Conservation (phyloP, 768 basidiomycete genomes). For the Rhodosporidiobolus sp. region DNA sequence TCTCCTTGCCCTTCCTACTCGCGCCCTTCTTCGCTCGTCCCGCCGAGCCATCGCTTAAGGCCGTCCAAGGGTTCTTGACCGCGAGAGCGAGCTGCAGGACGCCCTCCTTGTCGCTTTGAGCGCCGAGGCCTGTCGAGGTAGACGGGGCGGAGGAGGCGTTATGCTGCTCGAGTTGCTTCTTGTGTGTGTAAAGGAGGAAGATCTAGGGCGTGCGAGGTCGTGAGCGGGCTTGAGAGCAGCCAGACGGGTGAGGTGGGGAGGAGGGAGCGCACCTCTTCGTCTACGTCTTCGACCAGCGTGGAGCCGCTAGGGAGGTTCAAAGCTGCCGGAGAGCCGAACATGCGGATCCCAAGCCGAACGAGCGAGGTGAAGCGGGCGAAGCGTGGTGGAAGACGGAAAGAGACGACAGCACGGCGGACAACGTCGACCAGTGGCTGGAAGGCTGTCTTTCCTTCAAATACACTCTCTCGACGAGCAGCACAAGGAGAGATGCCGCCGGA, state of each 20-base stretch:
- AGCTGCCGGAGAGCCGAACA: neutral
- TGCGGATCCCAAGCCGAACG: neutral
- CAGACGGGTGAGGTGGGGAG: neutral
- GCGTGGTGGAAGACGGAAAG: neutral
- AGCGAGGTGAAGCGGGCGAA: neutral
- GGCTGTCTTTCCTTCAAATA: no score
- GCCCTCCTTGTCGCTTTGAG: neutral
- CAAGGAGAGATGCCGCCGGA: no score
- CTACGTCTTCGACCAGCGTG: slow-evolving; percentile 19
- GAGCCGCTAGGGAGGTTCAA: slow-evolving; percentile 10
- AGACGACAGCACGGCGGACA: no score
- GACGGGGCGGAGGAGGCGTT: neutral
- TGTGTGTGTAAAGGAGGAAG: slow-evolving; percentile 30
- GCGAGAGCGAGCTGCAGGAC: slow-evolving; percentile 3
- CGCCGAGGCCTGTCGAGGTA: slow-evolving; percentile 4
- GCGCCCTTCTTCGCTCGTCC: neutral
- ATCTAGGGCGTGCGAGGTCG: slow-evolving; percentile 11
- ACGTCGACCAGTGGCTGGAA: no score
- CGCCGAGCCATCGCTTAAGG: neutral
- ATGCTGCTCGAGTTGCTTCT: neutral
- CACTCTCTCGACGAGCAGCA: no score
- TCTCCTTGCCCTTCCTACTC: no score
- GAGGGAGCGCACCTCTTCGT: slow-evolving; percentile 27
- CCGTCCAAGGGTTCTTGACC: neutral
- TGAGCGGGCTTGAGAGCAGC: neutral